Conservation (phyloP, 1,284 basidiomycete genomes). For the Rhodotorula sp. region DNA sequence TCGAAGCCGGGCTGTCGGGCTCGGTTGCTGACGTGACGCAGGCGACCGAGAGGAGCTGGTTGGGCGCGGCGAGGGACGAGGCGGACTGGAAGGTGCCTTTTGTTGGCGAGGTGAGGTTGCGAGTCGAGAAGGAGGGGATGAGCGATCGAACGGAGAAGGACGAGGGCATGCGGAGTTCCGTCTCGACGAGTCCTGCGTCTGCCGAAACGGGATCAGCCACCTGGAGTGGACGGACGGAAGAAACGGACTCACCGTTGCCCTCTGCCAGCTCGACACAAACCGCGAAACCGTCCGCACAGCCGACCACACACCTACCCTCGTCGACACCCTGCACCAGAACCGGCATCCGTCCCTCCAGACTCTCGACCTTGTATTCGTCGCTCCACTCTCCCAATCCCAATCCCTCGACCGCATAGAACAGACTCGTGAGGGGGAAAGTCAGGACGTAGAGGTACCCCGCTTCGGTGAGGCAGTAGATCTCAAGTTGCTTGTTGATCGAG, state of each 20-base stretch:
- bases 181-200: slow-evolving; percentile 35
- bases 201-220: background rate
- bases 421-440: slow-evolving; percentile 58
- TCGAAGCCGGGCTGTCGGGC: background rate
- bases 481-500: slow-evolving; percentile 51
- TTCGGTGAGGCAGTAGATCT: slow-evolving; percentile 67
- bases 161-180: slow-evolving; percentile 27
- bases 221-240: accelerated
- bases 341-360: slow-evolving; percentile 14
- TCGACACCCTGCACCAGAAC: slow-evolving; percentile 27
- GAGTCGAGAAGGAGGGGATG: slow-evolving; percentile 37
- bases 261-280: slow-evolving; percentile 17
- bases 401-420: slow-evolving; percentile 33
- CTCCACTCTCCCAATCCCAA: slow-evolving; percentile 14
- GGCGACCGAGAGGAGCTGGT: slow-evolving; percentile 30
- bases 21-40: background rate
- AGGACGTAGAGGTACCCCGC: slow-evolving; percentile 74
- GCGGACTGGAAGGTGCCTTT: background rate
- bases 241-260: slow-evolving; percentile 5
- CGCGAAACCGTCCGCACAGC: slow-evolving; percentile 23
- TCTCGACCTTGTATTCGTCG: slow-evolving; percentile 30
- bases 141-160: slow-evolving; percentile 35
- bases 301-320: slow-evolving; percentile 23
- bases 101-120: slow-evolving; percentile 21
- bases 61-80: slow-evolving; percentile 8